A percentile compares a stretch with the other conserved stretches of the same genome.
Conservation (phyloP, 176 grass and related monocot genomes). For the Echinochloa phyllopogon region DNA sequence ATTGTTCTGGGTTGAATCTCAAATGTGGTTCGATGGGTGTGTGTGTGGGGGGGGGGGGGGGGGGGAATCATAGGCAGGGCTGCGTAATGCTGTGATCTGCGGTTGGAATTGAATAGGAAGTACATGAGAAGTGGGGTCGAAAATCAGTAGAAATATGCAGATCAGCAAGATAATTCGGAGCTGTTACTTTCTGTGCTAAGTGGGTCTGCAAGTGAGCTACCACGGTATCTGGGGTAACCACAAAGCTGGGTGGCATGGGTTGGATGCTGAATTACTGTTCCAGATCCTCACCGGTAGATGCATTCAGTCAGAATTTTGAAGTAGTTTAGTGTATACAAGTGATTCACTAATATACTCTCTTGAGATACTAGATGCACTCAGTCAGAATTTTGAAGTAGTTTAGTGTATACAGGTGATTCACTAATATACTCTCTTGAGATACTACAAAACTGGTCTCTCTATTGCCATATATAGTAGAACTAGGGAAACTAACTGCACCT, state of each 20-base stretch:
- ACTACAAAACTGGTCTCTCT: neutral
- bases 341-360: neutral
- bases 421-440: conserved; percentile 18
- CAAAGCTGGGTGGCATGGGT: neutral
- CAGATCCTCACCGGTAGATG: neutral
- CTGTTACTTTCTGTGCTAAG: conserved; percentile 1
- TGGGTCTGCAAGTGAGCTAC: neutral
- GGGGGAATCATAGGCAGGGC: conserved; percentile 12
- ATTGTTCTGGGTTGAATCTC: conserved; percentile 10
- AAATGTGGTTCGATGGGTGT: too few relatives aligned
- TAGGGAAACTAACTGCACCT: conserved; percentile 4
- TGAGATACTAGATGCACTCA: neutral
- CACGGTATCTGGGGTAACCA: neutral
- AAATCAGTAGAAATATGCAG: conserved; percentile 33
- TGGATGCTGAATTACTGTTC: neutral
- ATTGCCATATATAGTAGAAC: conserved; percentile 23
- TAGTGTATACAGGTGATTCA: neutral
- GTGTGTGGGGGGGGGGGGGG: too few relatives aligned
- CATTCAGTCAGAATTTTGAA: neutral
- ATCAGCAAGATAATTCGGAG: neutral
- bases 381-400: neutral
- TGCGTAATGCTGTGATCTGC: neutral
- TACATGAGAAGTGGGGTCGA: conserved; percentile 1
- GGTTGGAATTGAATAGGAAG: conserved; percentile 15
- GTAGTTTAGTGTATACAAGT: conserved; percentile 5